These are phyloP conservation scores for Butyriboletus appendiculatus DNA, from an alignment of 1,284 basidiomycete species.

Conservation along the genomic window DNA sequence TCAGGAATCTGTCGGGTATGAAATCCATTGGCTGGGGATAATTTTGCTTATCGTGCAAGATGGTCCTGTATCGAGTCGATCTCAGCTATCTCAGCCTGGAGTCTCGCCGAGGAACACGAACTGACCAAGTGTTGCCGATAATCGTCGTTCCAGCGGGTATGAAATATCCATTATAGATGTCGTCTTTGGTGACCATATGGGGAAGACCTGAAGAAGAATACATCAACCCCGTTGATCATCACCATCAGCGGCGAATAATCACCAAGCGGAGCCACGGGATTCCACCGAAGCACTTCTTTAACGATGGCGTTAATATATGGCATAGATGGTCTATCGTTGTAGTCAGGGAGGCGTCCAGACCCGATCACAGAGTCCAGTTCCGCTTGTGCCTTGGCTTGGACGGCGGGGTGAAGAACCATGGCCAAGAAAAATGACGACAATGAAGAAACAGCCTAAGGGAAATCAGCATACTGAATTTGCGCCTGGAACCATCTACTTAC, in stretches of 20 bases:
- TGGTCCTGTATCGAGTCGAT: constrained; percentile 38
- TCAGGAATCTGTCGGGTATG: constrained; percentile 47
- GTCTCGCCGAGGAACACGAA: background rate
- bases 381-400: constrained; percentile 46
- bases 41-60: constrained; percentile 46
- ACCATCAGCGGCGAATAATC: constrained; percentile 16
- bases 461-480: constrained; percentile 10
- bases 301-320: constrained; percentile 48
- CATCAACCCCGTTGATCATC: constrained; percentile 11
- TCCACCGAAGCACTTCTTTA: constrained; percentile 55
- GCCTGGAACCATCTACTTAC: constrained; percentile 14
- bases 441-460: constrained; percentile 43
- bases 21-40: constrained; percentile 45
- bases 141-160: constrained; percentile 43
- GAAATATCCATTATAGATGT: constrained; percentile 40
- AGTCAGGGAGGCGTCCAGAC: constrained; percentile 44
- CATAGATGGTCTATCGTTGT: constrained; percentile 43
- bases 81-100: constrained; percentile 5
- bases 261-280: constrained; percentile 52
- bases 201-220: constrained; percentile 38
- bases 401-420: constrained; percentile 47
- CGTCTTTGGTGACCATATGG: constrained; percentile 44
- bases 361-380: constrained; percentile 48
- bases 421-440: constrained; percentile 51
- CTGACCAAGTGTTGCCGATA: constrained; percentile 43